These are phyloP conservation scores for Mrakia blollopis DNA, from an alignment of 768 basidiomycete genomes.

Conservation along the genomic window DNA sequence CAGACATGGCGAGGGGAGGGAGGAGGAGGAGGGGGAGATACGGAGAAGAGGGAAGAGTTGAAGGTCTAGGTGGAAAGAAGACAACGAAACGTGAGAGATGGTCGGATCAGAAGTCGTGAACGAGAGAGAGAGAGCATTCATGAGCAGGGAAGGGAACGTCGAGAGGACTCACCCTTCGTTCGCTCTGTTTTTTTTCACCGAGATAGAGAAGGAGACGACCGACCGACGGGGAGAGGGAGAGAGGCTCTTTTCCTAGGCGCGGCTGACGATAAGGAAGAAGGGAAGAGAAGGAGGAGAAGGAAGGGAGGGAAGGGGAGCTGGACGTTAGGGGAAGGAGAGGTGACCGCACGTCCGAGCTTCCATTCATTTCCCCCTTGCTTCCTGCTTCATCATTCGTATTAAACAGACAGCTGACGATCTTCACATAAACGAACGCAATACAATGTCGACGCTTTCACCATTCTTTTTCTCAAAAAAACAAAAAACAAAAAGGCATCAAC, in stretches of 20 bases:
- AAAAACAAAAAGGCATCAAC: too few relatives aligned
- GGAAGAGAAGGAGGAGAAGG: not conserved
- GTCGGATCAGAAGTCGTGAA: not conserved
- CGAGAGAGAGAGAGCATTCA: not conserved
- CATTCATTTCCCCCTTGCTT: too few relatives aligned
- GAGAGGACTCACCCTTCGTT: not conserved
- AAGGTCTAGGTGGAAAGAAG: not conserved
- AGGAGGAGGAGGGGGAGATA: not conserved
- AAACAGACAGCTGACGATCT: too few relatives aligned
- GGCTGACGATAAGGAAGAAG: too few relatives aligned
- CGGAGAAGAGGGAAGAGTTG: not conserved
- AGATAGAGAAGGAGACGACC: not conserved
- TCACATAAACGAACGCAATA: too few relatives aligned
- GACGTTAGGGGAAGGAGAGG: too few relatives aligned
- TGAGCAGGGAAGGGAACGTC: too few relatives aligned
- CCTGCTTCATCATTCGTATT: too few relatives aligned
- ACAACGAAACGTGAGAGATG: not conserved
- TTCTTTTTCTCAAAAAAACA: too few relatives aligned
- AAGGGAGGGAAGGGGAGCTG: too few relatives aligned
- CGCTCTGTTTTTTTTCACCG: not conserved
- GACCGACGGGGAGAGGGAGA: not conserved
- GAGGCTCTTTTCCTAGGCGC: not conserved
- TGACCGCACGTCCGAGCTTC: too few relatives aligned
- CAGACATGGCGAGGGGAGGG: conserved; percentile 4
- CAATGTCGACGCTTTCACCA: too few relatives aligned